These are phyloP conservation scores for Cystobasidiaceae sp. DNA, from an alignment of 1,284 basidiomycete genomes.

Conservation along the genomic window DNA sequence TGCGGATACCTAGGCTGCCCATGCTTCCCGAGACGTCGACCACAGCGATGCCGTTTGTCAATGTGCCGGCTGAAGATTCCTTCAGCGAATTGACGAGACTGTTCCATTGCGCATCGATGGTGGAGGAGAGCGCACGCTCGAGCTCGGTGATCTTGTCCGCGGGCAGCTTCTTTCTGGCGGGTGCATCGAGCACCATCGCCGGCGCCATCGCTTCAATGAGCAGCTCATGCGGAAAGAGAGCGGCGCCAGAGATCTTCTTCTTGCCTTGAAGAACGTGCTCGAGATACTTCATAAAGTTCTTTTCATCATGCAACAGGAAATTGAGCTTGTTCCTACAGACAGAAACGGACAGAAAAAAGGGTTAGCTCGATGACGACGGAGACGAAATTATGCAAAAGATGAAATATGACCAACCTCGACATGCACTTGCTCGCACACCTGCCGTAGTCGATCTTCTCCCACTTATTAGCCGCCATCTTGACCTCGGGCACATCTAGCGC, in stretches of 20 bases:
- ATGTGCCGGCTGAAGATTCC: slow-evolving; percentile 50
- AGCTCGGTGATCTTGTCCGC: slow-evolving; percentile 17
- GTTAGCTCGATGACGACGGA: too few species aligned
- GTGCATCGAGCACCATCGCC: slow-evolving; percentile 11
- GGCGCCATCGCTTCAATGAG: slow-evolving; percentile 45
- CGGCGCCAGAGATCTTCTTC: slow-evolving; percentile 57
- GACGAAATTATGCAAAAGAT: too few species aligned
- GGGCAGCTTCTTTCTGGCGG: neutral
- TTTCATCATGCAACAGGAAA: slow-evolving; percentile 58
- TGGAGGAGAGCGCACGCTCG: slow-evolving; percentile 47
- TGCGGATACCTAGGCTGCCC: slow-evolving; percentile 47
- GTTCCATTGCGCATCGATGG: slow-evolving; percentile 62
- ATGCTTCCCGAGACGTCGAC: slow-evolving; percentile 71
- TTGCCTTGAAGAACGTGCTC: slow-evolving; percentile 55
- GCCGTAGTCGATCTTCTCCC: slow-evolving; percentile 37
- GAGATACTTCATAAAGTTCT: slow-evolving; percentile 58
- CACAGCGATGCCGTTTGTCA: slow-evolving; percentile 62
- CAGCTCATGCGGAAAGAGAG: slow-evolving; percentile 58
- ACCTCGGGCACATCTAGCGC: slow-evolving; percentile 55
- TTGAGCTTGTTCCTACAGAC: slow-evolving; percentile 52
- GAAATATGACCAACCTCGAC: slow-evolving; percentile 45
- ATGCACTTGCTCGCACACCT: slow-evolving; percentile 60
- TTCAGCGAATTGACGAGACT: slow-evolving; percentile 55
- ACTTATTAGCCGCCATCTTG: slow-evolving; percentile 57
- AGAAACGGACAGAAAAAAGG: too few species aligned